Percentiles rank a stretch among this genome's conserved stretches.
phyloP scores from a whole-genome alignment of 257 asterid species.

The Osmanthus fragrans region DNA sequence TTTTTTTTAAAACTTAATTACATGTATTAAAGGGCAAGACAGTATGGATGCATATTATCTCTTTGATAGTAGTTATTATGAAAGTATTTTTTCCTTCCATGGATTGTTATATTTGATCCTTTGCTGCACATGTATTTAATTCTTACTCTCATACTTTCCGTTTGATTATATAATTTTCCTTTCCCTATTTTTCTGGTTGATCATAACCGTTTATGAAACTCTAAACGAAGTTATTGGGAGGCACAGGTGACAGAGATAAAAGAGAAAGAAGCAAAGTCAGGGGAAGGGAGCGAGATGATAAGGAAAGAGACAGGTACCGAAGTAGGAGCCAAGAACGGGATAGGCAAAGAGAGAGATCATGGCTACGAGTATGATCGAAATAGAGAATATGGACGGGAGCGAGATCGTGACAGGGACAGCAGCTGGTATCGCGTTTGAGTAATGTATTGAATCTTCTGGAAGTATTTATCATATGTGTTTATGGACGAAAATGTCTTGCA shows the following conservation, averaged over 20 bases:
- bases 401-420: constrained; percentile 57
- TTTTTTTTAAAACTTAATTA: too few relatives aligned
- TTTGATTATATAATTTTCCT: neutral
- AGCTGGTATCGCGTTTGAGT: constrained; percentile 53
- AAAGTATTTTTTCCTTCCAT: neutral
- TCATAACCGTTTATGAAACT: neutral
- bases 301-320: constrained; percentile 68
- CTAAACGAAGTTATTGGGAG: constrained; percentile 23
- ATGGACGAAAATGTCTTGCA: constrained; percentile 20
- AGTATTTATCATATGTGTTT: neutral
- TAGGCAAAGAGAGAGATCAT: constrained; percentile 64
- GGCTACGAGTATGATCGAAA: constrained; percentile 61
- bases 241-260: constrained; percentile 59
- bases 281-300: constrained; percentile 63
- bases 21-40: too few relatives aligned
- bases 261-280: constrained; percentile 70
- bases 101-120: neutral
- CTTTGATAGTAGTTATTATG: too few relatives aligned
- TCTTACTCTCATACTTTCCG: neutral
- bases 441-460: neutral
- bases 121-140: neutral
- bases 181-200: neutral
- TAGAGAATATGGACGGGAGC: constrained; percentile 69
- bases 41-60: too few relatives aligned
- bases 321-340: constrained; percentile 67